Conservation (phyloP, 768 basidiomycete species). For the Coprinellus aureogranulatus region DNA sequence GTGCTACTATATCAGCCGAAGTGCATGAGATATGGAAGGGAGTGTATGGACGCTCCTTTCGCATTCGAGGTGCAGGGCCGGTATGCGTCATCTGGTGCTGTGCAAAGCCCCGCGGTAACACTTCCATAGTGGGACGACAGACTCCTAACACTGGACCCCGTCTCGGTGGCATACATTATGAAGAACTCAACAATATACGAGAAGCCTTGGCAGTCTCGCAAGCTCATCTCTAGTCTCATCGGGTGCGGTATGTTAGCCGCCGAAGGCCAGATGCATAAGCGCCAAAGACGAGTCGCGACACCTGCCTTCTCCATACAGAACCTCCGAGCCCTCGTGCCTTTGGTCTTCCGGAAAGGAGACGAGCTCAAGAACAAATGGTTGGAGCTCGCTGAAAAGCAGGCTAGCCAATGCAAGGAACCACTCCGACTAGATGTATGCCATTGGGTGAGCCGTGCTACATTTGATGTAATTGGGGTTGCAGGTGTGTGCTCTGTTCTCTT, state of each 20-base stretch:
- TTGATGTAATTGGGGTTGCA: constrained; percentile 90
- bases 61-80: constrained; percentile 64
- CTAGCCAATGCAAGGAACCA: constrained; percentile 14
- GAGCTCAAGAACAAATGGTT: constrained; percentile 63
- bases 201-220: constrained; percentile 80
- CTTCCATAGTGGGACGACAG: constrained; percentile 68
- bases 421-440: constrained; percentile 66
- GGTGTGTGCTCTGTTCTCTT: constrained; percentile 40
- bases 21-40: constrained; percentile 53
- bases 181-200: constrained; percentile 72
- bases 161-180: constrained; percentile 70
- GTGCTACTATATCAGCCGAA: constrained; percentile 50
- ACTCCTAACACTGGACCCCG: constrained; percentile 77
- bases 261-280: constrained; percentile 74
- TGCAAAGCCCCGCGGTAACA: background rate
- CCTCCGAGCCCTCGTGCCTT: constrained; percentile 64
- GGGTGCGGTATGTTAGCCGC: constrained; percentile 82
- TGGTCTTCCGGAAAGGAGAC: constrained; percentile 67
- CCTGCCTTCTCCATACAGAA: constrained; percentile 83
- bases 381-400: constrained; percentile 24
- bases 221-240: constrained; percentile 71
- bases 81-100: constrained; percentile 42
- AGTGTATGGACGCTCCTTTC: constrained; percentile 67
- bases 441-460: constrained; percentile 81
- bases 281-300: constrained; percentile 73